A percentile compares a stretch with the other conserved stretches of the same genome.
Conservation (phyloP, 2,329 filamentous ascomycete genomes). For the Chaetomiaceae sp. region DNA sequence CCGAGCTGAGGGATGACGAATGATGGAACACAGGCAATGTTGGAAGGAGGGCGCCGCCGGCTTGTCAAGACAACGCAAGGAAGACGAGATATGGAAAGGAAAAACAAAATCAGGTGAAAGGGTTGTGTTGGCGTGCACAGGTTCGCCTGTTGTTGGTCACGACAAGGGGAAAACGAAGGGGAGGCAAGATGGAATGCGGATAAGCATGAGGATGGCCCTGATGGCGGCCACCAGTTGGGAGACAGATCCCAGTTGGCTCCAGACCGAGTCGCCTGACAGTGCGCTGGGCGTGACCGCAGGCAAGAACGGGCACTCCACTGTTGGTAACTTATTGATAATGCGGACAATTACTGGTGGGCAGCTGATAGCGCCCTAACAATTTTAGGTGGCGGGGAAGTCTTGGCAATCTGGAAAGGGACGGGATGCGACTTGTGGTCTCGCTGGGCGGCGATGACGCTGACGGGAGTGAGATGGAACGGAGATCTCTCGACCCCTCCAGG, state of each 20-base stretch:
- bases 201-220: constrained; percentile 1
- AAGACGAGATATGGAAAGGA: neutral
- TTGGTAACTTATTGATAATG: constrained; percentile 11
- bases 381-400: constrained; percentile 16
- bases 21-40: constrained; percentile 6
- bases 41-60: constrained; percentile 12
- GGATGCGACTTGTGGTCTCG: neutral
- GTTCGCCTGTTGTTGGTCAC: neutral
- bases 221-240: neutral
- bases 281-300: neutral
- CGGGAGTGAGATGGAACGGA: neutral
- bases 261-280: neutral
- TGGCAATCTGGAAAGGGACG: too few relatives aligned
- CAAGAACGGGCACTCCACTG: too few relatives aligned
- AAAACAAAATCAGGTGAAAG: neutral
- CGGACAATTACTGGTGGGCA: too few relatives aligned
- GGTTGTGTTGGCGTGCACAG: neutral
- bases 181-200: neutral
- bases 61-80: constrained; percentile 6
- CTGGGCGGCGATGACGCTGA: constrained; percentile 1
- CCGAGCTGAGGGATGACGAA: constrained; percentile 4
- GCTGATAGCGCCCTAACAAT: constrained; percentile 17
- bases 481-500: neutral
- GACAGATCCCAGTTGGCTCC: neutral
- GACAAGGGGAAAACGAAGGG: neutral